Evolutionary conservation across 2,329 filamentous ascomycete genomes (phyloP), one percentile per base, ranked within the genome.

Genomic region (Claviceps arundinis): DNA sequence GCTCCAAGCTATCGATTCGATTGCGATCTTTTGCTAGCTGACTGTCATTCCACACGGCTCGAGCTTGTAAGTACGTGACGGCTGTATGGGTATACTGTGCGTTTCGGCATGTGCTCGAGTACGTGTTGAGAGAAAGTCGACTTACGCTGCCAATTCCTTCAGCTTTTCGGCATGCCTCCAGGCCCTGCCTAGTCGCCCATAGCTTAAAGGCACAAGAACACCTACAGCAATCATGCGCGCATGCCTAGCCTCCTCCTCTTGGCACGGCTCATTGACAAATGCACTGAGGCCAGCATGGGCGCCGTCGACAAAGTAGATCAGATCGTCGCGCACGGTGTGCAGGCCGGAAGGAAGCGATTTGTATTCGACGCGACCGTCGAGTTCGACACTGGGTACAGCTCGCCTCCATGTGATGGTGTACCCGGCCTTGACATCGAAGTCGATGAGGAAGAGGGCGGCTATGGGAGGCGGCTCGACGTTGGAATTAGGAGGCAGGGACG

Each of bases 191-290:
- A 97, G 73, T 51, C 89, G 79, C 24, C 91, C 91, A 62, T 87
- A 86, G 63, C 85, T 91, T 50, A 95, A 68, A 6, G 89, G 88
- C 1, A 97, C 89, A 58, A 98, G 72, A 30, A 91, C 80, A 42
- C 93, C 93, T 1, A 97, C 89, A 14, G 91, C 87, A 56, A 96
- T 82, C 82, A 98, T 96, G 60, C 86, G 81, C 48, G 93, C 93
- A 73, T 95, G 87, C 55, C 93, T 84, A 50, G 87, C 81, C 50
- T 80, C 81, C 55, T 79, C 80, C 59, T 88, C 86, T 14, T 85
- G 82, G 48, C 88, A 89, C 2, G 86, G 84, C 57, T 79, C 80
- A 66, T 95, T 95, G 65, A 93, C 75, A 65, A 96, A 98, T 30
- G 90, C 89, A 70, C 89, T 95, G 59, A 97, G 76, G 30, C 93